Conservation (phyloP, 1,139 yeast genomes). For the Geotrichum klebahnii region DNA sequence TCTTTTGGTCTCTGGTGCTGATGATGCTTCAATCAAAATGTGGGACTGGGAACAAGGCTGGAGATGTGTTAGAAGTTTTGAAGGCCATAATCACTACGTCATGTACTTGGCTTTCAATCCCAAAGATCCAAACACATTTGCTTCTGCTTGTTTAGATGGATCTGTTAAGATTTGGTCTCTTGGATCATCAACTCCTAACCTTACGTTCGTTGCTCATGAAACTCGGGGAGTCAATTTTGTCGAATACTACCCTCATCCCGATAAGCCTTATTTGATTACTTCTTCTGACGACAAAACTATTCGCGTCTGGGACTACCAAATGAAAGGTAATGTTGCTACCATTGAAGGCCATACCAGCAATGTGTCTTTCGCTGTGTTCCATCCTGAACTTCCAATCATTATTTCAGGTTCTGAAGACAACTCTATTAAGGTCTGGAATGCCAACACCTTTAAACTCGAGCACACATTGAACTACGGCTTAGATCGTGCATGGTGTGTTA, state of each 20-base stretch:
- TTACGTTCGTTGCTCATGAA: constrained; percentile 86
- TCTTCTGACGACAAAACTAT: constrained; percentile 89
- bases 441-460: constrained; percentile 77
- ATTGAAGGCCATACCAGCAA: constrained; percentile 90
- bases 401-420: constrained; percentile 87
- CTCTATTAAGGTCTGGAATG: constrained; percentile 93
- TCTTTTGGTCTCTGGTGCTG: constrained; percentile 81
- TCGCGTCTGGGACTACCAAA: constrained; percentile 95
- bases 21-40: constrained; percentile 82
- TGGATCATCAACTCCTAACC: constrained; percentile 85
- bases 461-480: constrained; percentile 85
- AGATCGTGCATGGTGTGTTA: constrained; percentile 96
- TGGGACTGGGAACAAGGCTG: constrained; percentile 95
- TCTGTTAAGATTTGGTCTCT: constrained; percentile 96
- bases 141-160: constrained; percentile 92
- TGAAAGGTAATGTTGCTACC: constrained; percentile 90
- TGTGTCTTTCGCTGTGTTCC: constrained; percentile 94
- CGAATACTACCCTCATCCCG: constrained; percentile 94
- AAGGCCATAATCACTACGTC: constrained; percentile 93
- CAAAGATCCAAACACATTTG: constrained; percentile 95
- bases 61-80: constrained; percentile 84
- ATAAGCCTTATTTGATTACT: constrained; percentile 91
- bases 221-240: constrained; percentile 92
- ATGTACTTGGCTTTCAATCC: constrained; percentile 95
- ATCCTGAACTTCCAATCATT: constrained; percentile 87